Evolutionary conservation across 306 rosid genomes (phyloP), one percentile per base, ranked within the genome.

Genomic region (Corylus heterophylla): DNA sequence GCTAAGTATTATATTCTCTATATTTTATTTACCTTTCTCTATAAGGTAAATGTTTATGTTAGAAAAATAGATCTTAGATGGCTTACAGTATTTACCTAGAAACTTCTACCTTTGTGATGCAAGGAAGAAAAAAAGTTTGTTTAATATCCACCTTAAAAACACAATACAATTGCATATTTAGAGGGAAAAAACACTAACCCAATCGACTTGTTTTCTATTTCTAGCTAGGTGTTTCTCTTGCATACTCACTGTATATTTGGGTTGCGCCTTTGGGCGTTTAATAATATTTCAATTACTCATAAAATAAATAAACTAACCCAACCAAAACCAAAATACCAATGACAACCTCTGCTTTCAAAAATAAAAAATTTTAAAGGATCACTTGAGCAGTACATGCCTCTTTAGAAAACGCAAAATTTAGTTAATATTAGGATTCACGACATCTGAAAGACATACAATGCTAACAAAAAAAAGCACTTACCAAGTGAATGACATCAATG

Each of bases 401-500:
- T 68, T 54, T 13, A 48, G 48, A 49, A 37, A 44, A 11, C 8
- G 73, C 63, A 52, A 12, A 67, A 69, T 45, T 16, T 44, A 63
- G 61, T 69, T 52, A 56, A 71, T n/a, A 44, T 25, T 73, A 49
- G 11, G 79, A 50, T 54, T 74, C 13, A 71, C 37, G 73, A 80
- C 64, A 73, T 74, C 39, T 74, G 37, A 69, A 18, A 48, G 22
- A 35, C 51, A 73, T 69, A 54, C 59, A 17, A 71, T 74, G 49
- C 47, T 79, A 77, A 27, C 72, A 22, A 44, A 27, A 67, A 67
- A 59, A 80, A 31, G 44, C 79, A 83, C 94, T 85, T 81, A 93
- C 98, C 92, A 93, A 79, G 84, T 93, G 97, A 83, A 93, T 91
- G 74, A 93, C 93, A 79, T 93, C 98, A 78, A 93, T 93, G 94